Evolutionary conservation across 345 rosid genomes (phyloP).

Genomic region (Linum lewisii): DNA sequence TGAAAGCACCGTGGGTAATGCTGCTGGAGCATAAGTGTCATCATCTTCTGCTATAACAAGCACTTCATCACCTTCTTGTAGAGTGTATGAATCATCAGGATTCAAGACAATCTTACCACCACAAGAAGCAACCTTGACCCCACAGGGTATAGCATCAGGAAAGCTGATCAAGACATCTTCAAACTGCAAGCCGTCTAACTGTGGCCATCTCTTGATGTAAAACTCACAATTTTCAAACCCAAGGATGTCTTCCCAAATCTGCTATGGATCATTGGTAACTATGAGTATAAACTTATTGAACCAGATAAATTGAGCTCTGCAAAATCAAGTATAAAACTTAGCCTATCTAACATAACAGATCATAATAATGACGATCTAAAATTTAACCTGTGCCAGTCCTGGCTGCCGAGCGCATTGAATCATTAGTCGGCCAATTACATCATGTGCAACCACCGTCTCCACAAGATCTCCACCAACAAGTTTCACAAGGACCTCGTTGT

Average conservation of each 20-base stretch:
- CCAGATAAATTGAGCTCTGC: not conserved
- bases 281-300: conserved; percentile 4
- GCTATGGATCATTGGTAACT: conserved; percentile 18
- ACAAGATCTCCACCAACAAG: conserved; percentile 75
- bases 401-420: conserved; percentile 80
- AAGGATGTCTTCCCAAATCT: conserved; percentile 77
- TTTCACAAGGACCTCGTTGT: conserved; percentile 69
- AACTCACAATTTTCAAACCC: conserved; percentile 76
- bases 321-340: conserved; percentile 3
- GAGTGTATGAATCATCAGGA: conserved; percentile 53
- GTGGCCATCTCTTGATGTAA: conserved; percentile 61
- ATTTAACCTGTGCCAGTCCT: conserved; percentile 64
- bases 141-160: conserved; percentile 75
- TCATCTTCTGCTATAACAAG: conserved; percentile 81
- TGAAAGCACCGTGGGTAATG: conserved; percentile 60
- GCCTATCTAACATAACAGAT: not conserved
- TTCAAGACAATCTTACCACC: conserved; percentile 64
- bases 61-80: conserved; percentile 69
- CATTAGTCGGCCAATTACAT: conserved; percentile 77
- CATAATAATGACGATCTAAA: not conserved
- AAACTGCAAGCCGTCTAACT: conserved; percentile 52
- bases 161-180: conserved; percentile 68
- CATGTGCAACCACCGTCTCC: conserved; percentile 72
- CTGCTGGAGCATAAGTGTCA: conserved; percentile 51
- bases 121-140: conserved; percentile 55